These are phyloP conservation scores for Cyanidiococcus yangmingshanensis DNA, from an alignment of 23 red algal species.

Conservation along the genomic window DNA sequence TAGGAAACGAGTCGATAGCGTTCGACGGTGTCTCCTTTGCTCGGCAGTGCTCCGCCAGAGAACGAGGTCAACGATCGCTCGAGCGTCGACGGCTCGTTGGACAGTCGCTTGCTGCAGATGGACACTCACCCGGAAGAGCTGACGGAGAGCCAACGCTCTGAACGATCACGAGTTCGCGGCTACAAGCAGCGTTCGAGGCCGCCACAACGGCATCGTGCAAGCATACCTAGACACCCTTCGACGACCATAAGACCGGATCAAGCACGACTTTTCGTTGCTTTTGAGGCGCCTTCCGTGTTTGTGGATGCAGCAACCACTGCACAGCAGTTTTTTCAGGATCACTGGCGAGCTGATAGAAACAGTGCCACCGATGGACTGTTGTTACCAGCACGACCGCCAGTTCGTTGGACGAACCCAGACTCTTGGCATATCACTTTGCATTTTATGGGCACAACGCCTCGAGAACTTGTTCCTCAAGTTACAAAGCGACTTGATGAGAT, in stretches of 20 bases:
- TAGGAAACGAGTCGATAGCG: too few species aligned
- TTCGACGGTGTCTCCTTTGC: too few species aligned
- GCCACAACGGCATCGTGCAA: too few species aligned
- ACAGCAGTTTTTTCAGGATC: not conserved
- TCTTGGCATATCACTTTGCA: conserved; percentile 16
- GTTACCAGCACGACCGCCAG: not conserved
- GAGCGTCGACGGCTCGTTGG: too few species aligned
- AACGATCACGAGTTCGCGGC: too few species aligned
- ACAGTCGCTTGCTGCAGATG: not conserved
- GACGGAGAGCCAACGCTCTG: too few species aligned
- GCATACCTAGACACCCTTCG: too few species aligned
- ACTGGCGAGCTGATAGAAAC: not conserved
- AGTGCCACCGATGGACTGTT: not conserved
- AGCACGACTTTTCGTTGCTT: conserved; percentile 6
- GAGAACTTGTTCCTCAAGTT: not conserved
- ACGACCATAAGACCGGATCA: not conserved
- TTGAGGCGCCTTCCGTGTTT: not conserved
- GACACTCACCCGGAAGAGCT: too few species aligned
- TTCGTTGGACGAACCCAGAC: conserved; percentile 6
- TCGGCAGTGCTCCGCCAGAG: too few species aligned
- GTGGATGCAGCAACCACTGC: not conserved
- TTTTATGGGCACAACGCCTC: not conserved
- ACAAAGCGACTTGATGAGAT: not conserved
- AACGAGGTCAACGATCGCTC: too few species aligned
- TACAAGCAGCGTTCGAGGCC: too few species aligned